A percentile compares a stretch with the other conserved stretches of the same genome.
These are phyloP conservation scores for Hypoxylon sp. DNA, from an alignment of 2,329 filamentous ascomycete species.

Conservation along the genomic window DNA sequence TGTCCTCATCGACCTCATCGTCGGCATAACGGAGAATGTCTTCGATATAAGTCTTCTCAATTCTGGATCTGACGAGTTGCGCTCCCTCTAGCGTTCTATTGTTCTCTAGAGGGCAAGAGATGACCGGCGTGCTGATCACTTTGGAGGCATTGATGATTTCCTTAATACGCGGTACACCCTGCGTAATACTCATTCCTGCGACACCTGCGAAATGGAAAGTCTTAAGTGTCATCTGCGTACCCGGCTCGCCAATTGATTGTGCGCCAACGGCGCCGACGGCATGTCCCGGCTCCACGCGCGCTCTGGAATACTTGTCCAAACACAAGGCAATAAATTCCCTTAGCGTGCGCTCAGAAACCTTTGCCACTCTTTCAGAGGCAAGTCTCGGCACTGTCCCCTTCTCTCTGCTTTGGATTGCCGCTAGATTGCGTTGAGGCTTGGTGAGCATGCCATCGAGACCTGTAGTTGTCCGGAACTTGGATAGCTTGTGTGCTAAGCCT, in stretches of 20 bases:
- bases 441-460: slow-evolving; percentile 60
- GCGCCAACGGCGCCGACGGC: slow-evolving; percentile 96
- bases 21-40: slow-evolving; percentile 86
- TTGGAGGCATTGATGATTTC: slow-evolving; percentile 99
- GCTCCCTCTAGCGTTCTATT: slow-evolving; percentile 80
- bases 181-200: slow-evolving; percentile 98
- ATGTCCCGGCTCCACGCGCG: slow-evolving; percentile 92
- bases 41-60: slow-evolving; percentile 92
- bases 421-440: slow-evolving; percentile 40
- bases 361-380: slow-evolving; percentile 77
- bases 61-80: slow-evolving; percentile 90
- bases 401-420: slow-evolving; percentile 49
- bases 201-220: slow-evolving; percentile 99
- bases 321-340: slow-evolving; percentile 83
- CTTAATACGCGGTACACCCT: slow-evolving; percentile 99
- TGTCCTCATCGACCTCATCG: slow-evolving; percentile 85
- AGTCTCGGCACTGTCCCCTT: slow-evolving; percentile 40
- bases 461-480: slow-evolving; percentile 62
- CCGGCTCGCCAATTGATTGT: slow-evolving; percentile 97
- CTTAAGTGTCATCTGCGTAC: slow-evolving; percentile 99
- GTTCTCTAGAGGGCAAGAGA: slow-evolving; percentile 86
- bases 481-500: slow-evolving; percentile 70
- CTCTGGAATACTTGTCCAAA: slow-evolving; percentile 88
- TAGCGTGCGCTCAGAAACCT: slow-evolving; percentile 81
- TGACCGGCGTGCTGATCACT: slow-evolving; percentile 92